phyloP scores from a whole-genome alignment of 2,329 filamentous ascomycete genomes.

The Cryphonectria parasitica region DNA sequence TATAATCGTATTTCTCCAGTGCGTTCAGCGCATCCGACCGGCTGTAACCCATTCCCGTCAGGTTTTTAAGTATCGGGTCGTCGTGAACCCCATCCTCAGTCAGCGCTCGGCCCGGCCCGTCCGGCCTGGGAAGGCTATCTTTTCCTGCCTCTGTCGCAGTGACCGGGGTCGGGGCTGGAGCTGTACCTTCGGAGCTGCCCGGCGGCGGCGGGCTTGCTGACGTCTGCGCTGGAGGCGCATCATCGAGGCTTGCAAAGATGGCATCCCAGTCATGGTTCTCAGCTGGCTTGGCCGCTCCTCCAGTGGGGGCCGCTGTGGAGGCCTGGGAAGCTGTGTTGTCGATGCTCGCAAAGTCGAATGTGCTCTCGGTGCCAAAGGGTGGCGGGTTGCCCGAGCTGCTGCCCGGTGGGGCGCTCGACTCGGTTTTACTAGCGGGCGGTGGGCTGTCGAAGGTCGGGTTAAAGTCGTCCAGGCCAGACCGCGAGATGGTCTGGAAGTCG shows the following conservation, averaged over 20 bases:
- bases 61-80: constrained; percentile 85
- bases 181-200: constrained; percentile 30
- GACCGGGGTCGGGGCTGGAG: constrained; percentile 32
- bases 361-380: constrained; percentile 57
- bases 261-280: constrained; percentile 88
- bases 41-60: constrained; percentile 88
- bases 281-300: constrained; percentile 44
- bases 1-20: constrained; percentile 94
- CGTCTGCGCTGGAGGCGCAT: constrained; percentile 39
- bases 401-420: constrained; percentile 45
- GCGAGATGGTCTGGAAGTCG: constrained; percentile 75
- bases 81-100: constrained; percentile 80
- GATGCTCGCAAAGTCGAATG: constrained; percentile 61
- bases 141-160: constrained; percentile 35
- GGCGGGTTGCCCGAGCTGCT: constrained; percentile 29
- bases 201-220: constrained; percentile 35
- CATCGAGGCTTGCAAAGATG: constrained; percentile 82
- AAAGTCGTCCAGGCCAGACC: constrained; percentile 75
- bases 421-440: constrained; percentile 59
- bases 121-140: constrained; percentile 31
- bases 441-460: constrained; percentile 80
- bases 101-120: constrained; percentile 63
- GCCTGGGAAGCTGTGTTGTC: constrained; percentile 41
- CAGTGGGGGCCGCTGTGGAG: constrained; percentile 39
- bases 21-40: constrained; percentile 75